phyloP scores from a whole-genome alignment of 805 yeast genomes.

The Nakazawaea pomicola region DNA sequence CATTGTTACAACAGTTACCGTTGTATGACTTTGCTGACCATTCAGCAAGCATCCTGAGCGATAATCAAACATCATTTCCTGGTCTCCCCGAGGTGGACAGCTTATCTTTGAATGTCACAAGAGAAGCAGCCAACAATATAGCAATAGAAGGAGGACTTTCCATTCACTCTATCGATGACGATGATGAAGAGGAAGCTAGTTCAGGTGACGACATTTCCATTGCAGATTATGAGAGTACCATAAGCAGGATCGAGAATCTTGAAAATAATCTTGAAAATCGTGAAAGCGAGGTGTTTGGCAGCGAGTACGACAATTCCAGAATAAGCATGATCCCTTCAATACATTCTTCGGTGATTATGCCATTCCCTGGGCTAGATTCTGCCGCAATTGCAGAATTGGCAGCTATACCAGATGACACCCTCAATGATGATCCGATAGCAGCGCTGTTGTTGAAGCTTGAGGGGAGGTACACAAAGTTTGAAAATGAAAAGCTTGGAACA shows the following conservation, averaged over 20 bases:
- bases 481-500: conserved; percentile 7
- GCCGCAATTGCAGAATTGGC: conserved; percentile 72
- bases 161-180: conserved; percentile 2
- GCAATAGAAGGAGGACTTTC: not conserved
- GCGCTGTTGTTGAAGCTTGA: conserved; percentile 75
- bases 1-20: too few relatives aligned
- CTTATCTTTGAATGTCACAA: not conserved
- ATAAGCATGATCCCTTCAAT: conserved; percentile 26
- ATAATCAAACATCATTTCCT: too few relatives aligned
- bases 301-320: conserved; percentile 14
- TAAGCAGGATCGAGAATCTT: conserved; percentile 14
- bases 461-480: conserved; percentile 42
- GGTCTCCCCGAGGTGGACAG: conserved; percentile 7
- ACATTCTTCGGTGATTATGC: conserved; percentile 26
- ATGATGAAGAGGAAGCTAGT: conserved; percentile 6
- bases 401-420: conserved; percentile 75
- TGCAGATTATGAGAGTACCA: conserved; percentile 15
- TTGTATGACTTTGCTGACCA: too few relatives aligned
- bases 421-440: conserved; percentile 63
- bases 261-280: conserved; percentile 17
- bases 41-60: too few relatives aligned
- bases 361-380: conserved; percentile 44
- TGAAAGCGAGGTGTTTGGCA: conserved; percentile 24
- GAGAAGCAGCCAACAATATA: not conserved
- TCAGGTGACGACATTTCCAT: conserved; percentile 14